These are phyloP conservation scores for Xanthoconium stramineum DNA, from an alignment of 768 basidiomycete genomes.

Conservation along the genomic window DNA sequence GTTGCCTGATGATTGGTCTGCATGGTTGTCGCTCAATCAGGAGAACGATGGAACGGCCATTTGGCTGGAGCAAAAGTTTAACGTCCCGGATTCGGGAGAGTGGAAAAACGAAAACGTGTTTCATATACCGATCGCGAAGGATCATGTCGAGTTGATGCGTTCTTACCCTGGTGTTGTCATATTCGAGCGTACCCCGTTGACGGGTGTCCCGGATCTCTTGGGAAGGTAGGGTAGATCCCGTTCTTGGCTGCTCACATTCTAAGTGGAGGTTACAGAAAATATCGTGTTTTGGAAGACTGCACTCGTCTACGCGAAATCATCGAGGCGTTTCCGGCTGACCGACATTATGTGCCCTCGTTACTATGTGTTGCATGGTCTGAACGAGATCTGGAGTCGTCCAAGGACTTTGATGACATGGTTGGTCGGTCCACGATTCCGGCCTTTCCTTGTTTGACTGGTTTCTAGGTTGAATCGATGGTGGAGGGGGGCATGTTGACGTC, in stretches of 20 bases:
- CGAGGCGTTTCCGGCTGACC: conserved; percentile 47
- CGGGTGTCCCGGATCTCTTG: conserved; percentile 58
- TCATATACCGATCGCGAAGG: conserved; percentile 46
- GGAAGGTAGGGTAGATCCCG: conserved; percentile 48
- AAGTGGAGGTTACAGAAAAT: conserved; percentile 46
- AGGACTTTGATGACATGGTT: conserved; percentile 65
- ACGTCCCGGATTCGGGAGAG: conserved; percentile 58
- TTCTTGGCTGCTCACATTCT: not conserved
- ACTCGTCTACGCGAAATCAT: conserved; percentile 65
- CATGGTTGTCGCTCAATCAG: conserved; percentile 75
- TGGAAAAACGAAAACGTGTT: conserved; percentile 63
- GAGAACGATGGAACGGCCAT: conserved; percentile 74
- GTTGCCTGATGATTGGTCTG: conserved; percentile 47
- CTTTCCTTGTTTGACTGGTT: not conserved
- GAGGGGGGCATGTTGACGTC: conserved; percentile 40
- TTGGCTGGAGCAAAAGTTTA: conserved; percentile 77
- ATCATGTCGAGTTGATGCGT: conserved; percentile 13
- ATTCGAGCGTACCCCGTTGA: conserved; percentile 72
- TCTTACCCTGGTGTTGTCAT: conserved; percentile 62
- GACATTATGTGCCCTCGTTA: conserved; percentile 61
- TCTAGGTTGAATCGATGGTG: conserved; percentile 49
- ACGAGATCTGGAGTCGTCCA: conserved; percentile 34
- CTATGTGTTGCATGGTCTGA: conserved; percentile 61
- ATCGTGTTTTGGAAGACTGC: conserved; percentile 69
- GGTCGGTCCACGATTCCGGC: conserved; percentile 2